Conservation (phyloP, 805 yeast genomes). For the Yarrowia yakushimensis region DNA sequence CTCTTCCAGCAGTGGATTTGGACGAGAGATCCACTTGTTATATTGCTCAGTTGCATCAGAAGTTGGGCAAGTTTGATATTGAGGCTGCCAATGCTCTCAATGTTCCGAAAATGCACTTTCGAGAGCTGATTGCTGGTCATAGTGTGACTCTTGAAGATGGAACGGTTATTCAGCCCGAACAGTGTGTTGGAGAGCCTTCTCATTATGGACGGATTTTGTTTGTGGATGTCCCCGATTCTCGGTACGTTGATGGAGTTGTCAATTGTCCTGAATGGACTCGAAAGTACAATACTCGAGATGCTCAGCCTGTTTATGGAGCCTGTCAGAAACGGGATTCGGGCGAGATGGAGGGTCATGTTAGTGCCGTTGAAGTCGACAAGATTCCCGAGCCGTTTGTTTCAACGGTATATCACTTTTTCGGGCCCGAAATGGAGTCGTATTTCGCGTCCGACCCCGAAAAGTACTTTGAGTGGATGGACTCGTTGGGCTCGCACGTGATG, state of each 20-base stretch:
- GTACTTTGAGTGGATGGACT: conserved; percentile 46
- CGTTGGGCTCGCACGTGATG: conserved; percentile 47
- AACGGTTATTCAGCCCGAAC: conserved; percentile 53
- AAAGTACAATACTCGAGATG: not conserved
- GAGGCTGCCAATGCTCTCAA: conserved; percentile 65
- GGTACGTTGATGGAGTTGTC: conserved; percentile 43
- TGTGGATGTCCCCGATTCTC: conserved; percentile 63
- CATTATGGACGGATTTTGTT: conserved; percentile 58
- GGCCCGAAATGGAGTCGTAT: conserved; percentile 52
- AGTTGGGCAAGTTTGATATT: conserved; percentile 73
- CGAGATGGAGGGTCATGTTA: not conserved
- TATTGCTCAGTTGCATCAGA: conserved; percentile 60
- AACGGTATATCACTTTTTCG: conserved; percentile 70
- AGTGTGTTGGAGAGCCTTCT: conserved; percentile 66
- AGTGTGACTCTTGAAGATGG: conserved; percentile 60
- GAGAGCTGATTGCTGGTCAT: conserved; percentile 57
- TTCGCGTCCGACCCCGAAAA: conserved; percentile 28
- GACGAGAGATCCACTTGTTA: conserved; percentile 56
- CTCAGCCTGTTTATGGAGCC: conserved; percentile 12
- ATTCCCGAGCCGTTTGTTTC: not conserved
- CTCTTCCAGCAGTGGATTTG: conserved; percentile 20
- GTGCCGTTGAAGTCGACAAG: not conserved
- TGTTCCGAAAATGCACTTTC: conserved; percentile 62
- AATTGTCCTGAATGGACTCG: conserved; percentile 16
- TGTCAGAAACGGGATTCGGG: not conserved